Evolutionary conservation across 2,329 filamentous ascomycete genomes (phyloP).

Genomic region (Phaeosphaeria sp.): DNA sequence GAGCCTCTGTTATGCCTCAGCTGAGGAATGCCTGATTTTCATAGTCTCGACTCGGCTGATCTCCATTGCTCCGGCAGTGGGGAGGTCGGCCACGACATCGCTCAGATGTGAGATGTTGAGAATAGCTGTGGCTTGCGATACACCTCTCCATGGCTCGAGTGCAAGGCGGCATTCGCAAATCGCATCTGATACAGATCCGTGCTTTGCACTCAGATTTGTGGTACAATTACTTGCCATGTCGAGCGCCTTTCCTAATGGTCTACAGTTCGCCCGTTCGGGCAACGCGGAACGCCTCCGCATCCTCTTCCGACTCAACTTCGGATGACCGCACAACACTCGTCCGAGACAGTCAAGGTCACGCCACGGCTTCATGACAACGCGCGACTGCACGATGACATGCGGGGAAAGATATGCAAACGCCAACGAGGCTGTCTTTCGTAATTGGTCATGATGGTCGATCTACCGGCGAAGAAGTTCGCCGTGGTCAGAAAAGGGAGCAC

Average conservation of each 20-base stretch:
- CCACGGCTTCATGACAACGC: constrained; percentile 18
- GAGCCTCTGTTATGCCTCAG: background rate
- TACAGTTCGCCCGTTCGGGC: constrained; percentile 14
- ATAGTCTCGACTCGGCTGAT: background rate
- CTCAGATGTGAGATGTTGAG: background rate
- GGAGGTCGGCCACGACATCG: background rate
- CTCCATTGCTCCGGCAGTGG: background rate
- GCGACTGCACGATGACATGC: constrained; percentile 6
- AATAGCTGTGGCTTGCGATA: background rate
- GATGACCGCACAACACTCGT: constrained; percentile 32
- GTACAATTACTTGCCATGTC: background rate
- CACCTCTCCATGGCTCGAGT: background rate
- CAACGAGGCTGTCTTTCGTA: background rate
- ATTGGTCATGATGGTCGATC: constrained; percentile 8
- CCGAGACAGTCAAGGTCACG: constrained; percentile 19
- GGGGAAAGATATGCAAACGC: constrained; percentile 16
- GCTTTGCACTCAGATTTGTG: background rate
- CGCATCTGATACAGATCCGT: background rate
- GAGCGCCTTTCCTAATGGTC: constrained; percentile 9
- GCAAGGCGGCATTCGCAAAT: background rate
- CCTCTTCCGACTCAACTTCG: constrained; percentile 26
- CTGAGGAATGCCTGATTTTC: background rate
- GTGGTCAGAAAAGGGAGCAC: background rate
- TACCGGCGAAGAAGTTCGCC: background rate
- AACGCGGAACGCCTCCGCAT: constrained; percentile 23